Evolutionary conservation across 495 filamentous ascomycete genomes (phyloP), one percentile per base, ranked within the genome.

Genomic region (Aspergillus carlsbadensis): DNA sequence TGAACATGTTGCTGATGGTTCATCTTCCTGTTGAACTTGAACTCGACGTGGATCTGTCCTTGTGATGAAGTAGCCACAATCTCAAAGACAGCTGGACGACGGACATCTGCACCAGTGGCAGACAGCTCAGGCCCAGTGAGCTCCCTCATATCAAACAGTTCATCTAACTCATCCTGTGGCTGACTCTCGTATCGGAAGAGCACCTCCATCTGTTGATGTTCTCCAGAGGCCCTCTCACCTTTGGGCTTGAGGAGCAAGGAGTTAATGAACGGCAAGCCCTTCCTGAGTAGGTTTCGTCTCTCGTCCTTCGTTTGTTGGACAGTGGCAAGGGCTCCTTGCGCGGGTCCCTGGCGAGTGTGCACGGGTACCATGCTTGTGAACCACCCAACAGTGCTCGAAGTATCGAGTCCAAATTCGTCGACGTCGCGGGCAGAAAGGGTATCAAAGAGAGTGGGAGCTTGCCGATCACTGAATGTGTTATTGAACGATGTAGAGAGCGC

Each of bases 311-410:
- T 53, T 20, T 17, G 41, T 24, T 31, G 47, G 7, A 63, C 40
- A 17, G 53, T 54, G 22, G 60, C 45, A 33, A 57, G 15, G 26
- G 36, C 39, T 39, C 29, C 36, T 2, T 48, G 20, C 8, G 18
- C 17, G n/a, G 20, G 10, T 5, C 53, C 21, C 0, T 21, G 6
- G 10, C 21, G 11, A 3, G 56, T 52, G n/a, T 50, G 14, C 4
- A 75, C 15, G 0, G 73, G 74, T 42, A 55, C 61, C 26, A 73
- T 66, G 3, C 66, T 66, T 5, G 76, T 80, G 57, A 82, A 80
- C 76, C 76, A 81, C 1, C 79, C 79, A 7, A 81, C 68, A 5
- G 78, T 81, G 4, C 60, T 60, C 1, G 78, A 76, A 11, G 81
- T 36, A 61, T 82, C 76, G 40, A 81, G 60, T 1, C 45, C 58